phyloP scores from a whole-genome alignment of 2,329 filamentous ascomycete genomes.

The Talaromyces rugulosus region DNA sequence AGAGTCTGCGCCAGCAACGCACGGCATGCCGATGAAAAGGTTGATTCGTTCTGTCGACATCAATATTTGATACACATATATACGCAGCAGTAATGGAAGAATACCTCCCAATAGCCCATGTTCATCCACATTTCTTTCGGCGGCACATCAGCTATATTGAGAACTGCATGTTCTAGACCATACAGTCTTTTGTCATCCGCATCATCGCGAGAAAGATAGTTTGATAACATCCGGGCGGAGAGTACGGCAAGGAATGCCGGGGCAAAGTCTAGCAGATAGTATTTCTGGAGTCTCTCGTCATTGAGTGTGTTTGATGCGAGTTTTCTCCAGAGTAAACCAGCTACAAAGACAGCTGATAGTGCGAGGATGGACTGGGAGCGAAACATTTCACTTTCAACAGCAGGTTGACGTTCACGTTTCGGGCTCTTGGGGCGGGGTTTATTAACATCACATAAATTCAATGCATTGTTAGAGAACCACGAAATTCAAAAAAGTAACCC shows the following conservation, averaged over 20 bases:
- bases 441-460: neutral
- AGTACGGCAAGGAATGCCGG: neutral
- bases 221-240: neutral
- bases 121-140: slow-evolving; percentile 59
- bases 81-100: neutral
- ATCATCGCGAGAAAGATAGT: neutral
- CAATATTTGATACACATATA: neutral
- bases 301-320: too few species aligned
- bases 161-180: neutral
- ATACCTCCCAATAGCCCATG: slow-evolving; percentile 55
- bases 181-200: neutral
- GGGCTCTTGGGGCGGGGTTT: neutral
- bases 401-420: too few species aligned
- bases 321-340: neutral
- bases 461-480: too few species aligned
- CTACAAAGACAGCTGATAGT: neutral
- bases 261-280: neutral
- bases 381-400: neutral
- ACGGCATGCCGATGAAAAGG: slow-evolving; percentile 44
- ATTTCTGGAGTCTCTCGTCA: neutral
- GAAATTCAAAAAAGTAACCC: too few species aligned
- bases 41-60: slow-evolving; percentile 16
- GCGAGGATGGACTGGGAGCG: neutral
- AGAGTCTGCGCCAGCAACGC: slow-evolving; percentile 48
- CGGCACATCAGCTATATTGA: slow-evolving; percentile 19